Base-by-base conservation (phyloP, 163 green algal genomes). In the Volvox carteri region DNA sequence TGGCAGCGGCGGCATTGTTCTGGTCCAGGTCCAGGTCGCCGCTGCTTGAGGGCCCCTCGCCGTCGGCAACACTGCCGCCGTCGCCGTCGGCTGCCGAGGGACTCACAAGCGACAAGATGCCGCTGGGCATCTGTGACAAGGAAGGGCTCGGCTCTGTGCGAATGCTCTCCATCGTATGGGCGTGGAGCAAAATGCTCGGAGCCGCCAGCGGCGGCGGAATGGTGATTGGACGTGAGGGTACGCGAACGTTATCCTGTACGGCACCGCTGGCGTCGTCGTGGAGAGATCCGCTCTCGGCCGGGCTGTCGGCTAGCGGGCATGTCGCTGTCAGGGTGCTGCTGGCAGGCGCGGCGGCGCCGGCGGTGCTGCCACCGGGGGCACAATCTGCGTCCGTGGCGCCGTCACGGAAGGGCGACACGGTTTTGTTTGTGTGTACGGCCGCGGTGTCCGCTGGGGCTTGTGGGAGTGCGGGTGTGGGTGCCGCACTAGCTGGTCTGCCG, bases 21-120 rank as follows among this genome's bases (percentile, higher is more conserved):
- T 42, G n/a, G 48, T 84, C 48, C 30, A 44, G n/a, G 48, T 84
- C 75, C 48, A 70, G 75, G 33, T 84, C 75, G 48, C 75, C 41
- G 75, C 75, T 50, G 48, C 75, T 84, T 19, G 25, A 37, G 23
- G 39, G 39, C 19, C 70, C 70, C 70, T 86, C 78, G 37, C 14
- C 56, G 56, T 86, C 78, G 0, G 56, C 78, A 16, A 44, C 62
- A 37, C 79, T 75, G 62, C 37, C 75, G 48, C 37, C 75, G 23
- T 70, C 79, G 62, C 60, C 80, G 16, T 30, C 62, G 21, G n/a
- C n/a, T n/a, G n/a, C n/a, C n/a, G 81, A 87, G 65, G 81, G 81
- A 35, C 41, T 70, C 7, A 87, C 19, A 0, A 87, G 44, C 0
- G 81, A 87, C 19, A 72, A 6, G 19, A 87, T 33, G 44, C 80